Conservation (phyloP, 768 basidiomycete species). For the Tylopilus intermedius region DNA sequence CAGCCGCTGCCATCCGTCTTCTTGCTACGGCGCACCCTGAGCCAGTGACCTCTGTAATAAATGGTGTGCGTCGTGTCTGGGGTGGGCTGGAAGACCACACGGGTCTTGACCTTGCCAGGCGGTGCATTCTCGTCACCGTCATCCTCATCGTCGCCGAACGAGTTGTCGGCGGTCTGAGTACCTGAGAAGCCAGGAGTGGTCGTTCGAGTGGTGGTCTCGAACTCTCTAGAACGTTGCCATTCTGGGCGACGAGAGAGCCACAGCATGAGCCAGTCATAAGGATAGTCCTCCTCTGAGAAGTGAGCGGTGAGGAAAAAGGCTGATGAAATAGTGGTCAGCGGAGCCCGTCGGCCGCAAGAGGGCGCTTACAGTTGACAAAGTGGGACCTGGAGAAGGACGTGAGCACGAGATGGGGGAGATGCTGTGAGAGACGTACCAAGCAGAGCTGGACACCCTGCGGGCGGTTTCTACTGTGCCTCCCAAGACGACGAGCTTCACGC, state of each 20-base stretch:
- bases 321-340: slow-evolving; percentile 25
- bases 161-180: slow-evolving; percentile 45
- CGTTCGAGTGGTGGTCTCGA: slow-evolving; percentile 80
- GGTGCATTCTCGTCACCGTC: slow-evolving; percentile 43
- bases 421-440: slow-evolving; percentile 51
- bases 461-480: slow-evolving; percentile 87
- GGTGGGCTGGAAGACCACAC: slow-evolving; percentile 85
- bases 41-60: slow-evolving; percentile 80
- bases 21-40: slow-evolving; percentile 65
- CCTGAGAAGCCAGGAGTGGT: slow-evolving; percentile 54
- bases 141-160: slow-evolving; percentile 47
- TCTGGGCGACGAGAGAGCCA: slow-evolving; percentile 84
- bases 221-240: slow-evolving; percentile 86
- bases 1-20: slow-evolving; percentile 66
- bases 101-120: slow-evolving; percentile 65
- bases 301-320: slow-evolving; percentile 87
- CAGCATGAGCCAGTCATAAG: slow-evolving; percentile 88
- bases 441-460: slow-evolving; percentile 73
- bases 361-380: slow-evolving; percentile 76
- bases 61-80: slow-evolving; percentile 87
- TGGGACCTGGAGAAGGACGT: slow-evolving; percentile 51
- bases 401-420: slow-evolving; percentile 5
- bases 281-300: slow-evolving; percentile 86
- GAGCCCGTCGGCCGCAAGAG: slow-evolving; percentile 1
- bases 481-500: slow-evolving; percentile 85